phyloP scores from a whole-genome alignment of 179 eudicot species.

The Monotropa hypopitys region DNA sequence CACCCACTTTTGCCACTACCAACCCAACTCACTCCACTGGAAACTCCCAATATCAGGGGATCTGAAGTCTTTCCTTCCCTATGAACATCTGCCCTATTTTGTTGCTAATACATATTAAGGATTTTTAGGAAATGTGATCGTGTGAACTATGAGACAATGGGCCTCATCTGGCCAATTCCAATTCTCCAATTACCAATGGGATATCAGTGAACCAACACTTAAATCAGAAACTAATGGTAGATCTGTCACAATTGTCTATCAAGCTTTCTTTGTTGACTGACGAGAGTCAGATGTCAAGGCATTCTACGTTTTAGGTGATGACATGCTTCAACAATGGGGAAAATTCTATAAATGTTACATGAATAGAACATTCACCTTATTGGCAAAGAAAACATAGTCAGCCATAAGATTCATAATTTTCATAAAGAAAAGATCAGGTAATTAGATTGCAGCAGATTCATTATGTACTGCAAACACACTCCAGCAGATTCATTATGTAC shows the following conservation, averaged over 20 bases:
- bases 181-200: constrained; percentile 8
- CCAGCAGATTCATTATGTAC: no score
- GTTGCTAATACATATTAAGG: constrained; percentile 15
- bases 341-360: constrained; percentile 42
- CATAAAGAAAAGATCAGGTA: constrained; percentile 8
- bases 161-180: constrained; percentile 21
- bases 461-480: no score
- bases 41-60: constrained; percentile 8
- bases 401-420: constrained; percentile 4
- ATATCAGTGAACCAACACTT: constrained; percentile 24
- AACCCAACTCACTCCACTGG: constrained; percentile 9
- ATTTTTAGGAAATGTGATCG: constrained; percentile 11
- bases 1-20: constrained; percentile 11
- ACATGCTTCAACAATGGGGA: constrained; percentile 40
- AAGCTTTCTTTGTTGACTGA: constrained; percentile 42
- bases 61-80: constrained; percentile 20
- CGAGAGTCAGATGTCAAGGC: constrained; percentile 22
- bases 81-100: constrained; percentile 12
- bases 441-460: no score
- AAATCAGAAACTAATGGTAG: constrained; percentile 17
- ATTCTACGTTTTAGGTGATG: constrained; percentile 26
- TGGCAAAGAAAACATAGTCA: neutral
- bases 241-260: constrained; percentile 36
- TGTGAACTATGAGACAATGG: constrained; percentile 8
- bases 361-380: constrained; percentile 4